Base-by-base conservation (phyloP, 2,329 filamentous ascomycete genomes). In the Botrytis porri region DNA sequence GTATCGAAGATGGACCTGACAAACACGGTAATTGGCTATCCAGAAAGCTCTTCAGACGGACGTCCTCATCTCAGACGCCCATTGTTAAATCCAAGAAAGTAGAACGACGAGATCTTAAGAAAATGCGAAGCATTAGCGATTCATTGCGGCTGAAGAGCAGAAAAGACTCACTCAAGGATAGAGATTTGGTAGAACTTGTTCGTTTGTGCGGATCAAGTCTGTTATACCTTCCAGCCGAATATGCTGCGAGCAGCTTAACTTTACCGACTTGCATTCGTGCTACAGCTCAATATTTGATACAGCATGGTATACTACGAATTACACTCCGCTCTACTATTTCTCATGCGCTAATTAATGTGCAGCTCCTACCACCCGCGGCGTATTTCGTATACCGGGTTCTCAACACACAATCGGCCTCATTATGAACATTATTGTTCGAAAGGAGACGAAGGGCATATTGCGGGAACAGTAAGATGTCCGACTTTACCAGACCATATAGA, bases 261-360 rank as follows among this genome's bases (percentile, higher is more conserved):
- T 81, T 92, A 43, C 90, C 90, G 14, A 91, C 90, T 6, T 91
- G 90, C 76, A 84, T 92, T 66, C 88, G 90, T 62, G 90, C 90
- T 16, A 89, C 88, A 14, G 89, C 87, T n/a, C 88, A 91, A 75
- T 86, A 89, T 79, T 84, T 92, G 16, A 84, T 89, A 4, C 87
- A 90, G 65, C 82, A 91, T 79, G 87, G 88, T 88, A 78, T 78
- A 83, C 73, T n/a, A 29, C 25, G n/a, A 51, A n/a, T 45, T 41
- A 8, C 22, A 32, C 41, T 32, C 14, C 60, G 16, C 60, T 62
- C 29, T 16, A 29, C 5, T 9, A 16, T 25, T 62, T 41, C 16
- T 4, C 22, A 9, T 29, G 32, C 69, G 37, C 75, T 80, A 61
- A 79, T 60, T 43, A 25, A 51, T 9, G 41, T 70, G 14, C 63